Evolutionary conservation across 2,329 filamentous ascomycete species (phyloP), one percentile per base, ranked within the genome.

Genomic region (Graphiopsis chlorocephala): DNA sequence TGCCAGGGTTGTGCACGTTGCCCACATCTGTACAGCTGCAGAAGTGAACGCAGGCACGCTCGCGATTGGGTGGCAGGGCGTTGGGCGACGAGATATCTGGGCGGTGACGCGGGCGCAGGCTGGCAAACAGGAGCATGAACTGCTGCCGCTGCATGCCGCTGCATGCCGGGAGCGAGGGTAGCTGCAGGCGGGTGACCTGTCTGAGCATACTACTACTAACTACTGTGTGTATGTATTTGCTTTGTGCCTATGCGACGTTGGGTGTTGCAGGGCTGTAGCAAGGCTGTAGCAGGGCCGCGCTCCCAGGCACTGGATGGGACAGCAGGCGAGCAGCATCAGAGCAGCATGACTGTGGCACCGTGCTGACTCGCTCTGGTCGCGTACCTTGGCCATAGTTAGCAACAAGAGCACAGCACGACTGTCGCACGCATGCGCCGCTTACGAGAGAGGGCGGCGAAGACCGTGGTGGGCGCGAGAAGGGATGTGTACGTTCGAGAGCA

Each of bases 11-110:
- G 33, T n/a, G 47, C 59, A 61, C 59, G 59, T 61, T 61, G 59
- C 47, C 53, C 59, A 31, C 29, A 61, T 61, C 59, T 61, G 59
- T 61, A 61, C 31, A 31, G 45, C 59, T 61, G 50, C 50, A 53
- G 50, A 53, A 53, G 50, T 17, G 50, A 53, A 53, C 17, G 47
- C 59, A 61, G 59, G 59, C 47, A 42, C 59, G 14, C n/a, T 33
- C 23, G 31, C 53, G 50, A 53, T 53, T 53, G 53, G 53, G n/a
- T 25, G 28, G 31, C 20, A 23, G 38, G 28, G n/a, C 33, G 56
- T 59, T 59, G 56, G 56, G 56, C 56, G 26, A 52, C 26, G 17
- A 52, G 8, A 28, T 45, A n/a, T 28, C 38, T 48, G 38, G 57
- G 57, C 57, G 57, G 57, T 60, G 57, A 60, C 57, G 38, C 47